Conservation (phyloP, 768 basidiomycete species). For the Termitomyces bulborhizus region DNA sequence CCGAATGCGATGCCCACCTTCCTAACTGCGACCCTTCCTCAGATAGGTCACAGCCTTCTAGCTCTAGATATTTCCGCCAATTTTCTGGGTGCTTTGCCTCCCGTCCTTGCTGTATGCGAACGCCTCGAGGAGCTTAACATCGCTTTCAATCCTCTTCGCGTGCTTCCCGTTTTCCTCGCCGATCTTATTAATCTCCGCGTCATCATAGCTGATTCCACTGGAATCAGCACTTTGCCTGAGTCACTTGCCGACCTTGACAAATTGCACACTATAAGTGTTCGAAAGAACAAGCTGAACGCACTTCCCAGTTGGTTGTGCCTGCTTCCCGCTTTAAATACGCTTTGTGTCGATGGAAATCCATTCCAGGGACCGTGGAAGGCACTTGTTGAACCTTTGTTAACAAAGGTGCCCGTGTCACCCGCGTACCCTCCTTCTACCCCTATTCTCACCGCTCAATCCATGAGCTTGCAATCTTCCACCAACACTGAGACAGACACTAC, state of each 20-base stretch:
- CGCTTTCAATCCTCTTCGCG: conserved; percentile 83
- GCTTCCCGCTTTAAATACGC: conserved; percentile 74
- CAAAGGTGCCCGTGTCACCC: conserved; percentile 54
- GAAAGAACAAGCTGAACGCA: conserved; percentile 81
- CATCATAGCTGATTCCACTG: conserved; percentile 89
- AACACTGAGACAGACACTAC: conserved; percentile 38
- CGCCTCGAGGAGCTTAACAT: conserved; percentile 92
- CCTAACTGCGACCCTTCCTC: conserved; percentile 62
- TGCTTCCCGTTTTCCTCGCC: conserved; percentile 86
- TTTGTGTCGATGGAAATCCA: conserved; percentile 93
- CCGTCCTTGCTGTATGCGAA: conserved; percentile 71
- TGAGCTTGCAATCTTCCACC: conserved; percentile 31
- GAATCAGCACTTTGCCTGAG: conserved; percentile 70
- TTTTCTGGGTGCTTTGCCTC: conserved; percentile 77
- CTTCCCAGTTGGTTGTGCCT: conserved; percentile 95
- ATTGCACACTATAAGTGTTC: conserved; percentile 84
- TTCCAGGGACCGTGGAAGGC: conserved; percentile 93
- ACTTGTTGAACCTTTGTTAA: conserved; percentile 78
- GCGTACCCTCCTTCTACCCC: conserved; percentile 64
- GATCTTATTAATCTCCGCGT: conserved; percentile 74
- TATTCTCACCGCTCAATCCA: conserved; percentile 45
- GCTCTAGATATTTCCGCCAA: conserved; percentile 93
- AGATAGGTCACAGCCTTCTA: conserved; percentile 72
- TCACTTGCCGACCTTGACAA: conserved; percentile 67
- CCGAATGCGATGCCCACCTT: conserved; percentile 76